Evolutionary conservation across 2,329 filamentous ascomycete genomes (phyloP).

Genomic region (Davidsoniella eucalypti): DNA sequence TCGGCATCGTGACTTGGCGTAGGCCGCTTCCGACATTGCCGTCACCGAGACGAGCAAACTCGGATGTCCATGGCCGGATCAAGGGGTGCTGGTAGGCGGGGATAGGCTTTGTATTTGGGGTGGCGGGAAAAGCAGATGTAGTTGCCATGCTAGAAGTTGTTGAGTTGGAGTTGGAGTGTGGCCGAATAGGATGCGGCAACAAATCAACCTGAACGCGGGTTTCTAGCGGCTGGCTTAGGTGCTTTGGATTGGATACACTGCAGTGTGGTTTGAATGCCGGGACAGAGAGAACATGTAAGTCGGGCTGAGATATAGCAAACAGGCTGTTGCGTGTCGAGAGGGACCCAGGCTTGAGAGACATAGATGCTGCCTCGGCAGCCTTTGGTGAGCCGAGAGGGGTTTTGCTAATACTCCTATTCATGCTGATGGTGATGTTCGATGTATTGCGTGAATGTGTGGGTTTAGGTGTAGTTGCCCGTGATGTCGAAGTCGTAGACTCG

Average conservation of each 20-base stretch:
- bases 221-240: constrained; percentile 9
- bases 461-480: too few relatives aligned
- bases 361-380: background rate
- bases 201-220: background rate
- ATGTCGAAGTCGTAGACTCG: too few relatives aligned
- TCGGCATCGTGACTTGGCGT: background rate
- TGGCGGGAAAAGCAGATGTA: too few relatives aligned
- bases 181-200: background rate
- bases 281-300: constrained; percentile 2
- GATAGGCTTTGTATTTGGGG: background rate
- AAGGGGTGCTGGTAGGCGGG: constrained; percentile 2
- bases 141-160: too few relatives aligned
- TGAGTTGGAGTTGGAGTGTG: constrained; percentile 1
- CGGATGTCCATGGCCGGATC: constrained; percentile 3
- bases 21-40: background rate
- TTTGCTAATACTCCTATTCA: background rate
- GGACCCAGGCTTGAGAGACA: background rate
- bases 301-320: constrained; percentile 2
- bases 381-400: background rate
- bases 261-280: constrained; percentile 3
- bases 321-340: constrained; percentile 1
- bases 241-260: constrained; percentile 4
- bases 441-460: too few relatives aligned
- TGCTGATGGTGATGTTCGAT: too few relatives aligned
- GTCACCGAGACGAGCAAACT: background rate